These are phyloP conservation scores for Scheffersomyces titani DNA, from an alignment of 1,139 yeast genomes.

Conservation along the genomic window DNA sequence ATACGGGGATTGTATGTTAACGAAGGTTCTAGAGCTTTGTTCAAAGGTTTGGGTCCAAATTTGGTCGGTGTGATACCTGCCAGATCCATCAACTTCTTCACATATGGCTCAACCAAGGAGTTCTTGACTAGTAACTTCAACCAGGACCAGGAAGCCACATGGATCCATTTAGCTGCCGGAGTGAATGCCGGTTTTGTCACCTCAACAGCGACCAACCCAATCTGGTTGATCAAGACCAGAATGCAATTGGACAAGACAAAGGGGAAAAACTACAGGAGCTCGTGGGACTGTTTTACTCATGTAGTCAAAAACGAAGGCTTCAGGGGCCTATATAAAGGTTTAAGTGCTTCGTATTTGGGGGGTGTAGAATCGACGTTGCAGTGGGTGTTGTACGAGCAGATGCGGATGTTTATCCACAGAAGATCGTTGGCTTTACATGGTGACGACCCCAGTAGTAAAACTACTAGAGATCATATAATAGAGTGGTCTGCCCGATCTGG, in stretches of 20 bases:
- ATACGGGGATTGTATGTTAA: conserved; percentile 63
- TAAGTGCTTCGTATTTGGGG: conserved; percentile 93
- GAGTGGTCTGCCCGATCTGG: conserved; percentile 98
- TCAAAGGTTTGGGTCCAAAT: conserved; percentile 95
- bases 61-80: conserved; percentile 99
- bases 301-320: conserved; percentile 79
- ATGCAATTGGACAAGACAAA: conserved; percentile 81
- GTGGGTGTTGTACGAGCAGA: conserved; percentile 96
- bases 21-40: conserved; percentile 86
- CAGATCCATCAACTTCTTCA: conserved; percentile 92
- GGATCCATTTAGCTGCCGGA: conserved; percentile 89
- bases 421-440: conserved; percentile 54
- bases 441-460: conserved; percentile 40
- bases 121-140: conserved; percentile 63
- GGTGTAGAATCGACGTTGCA: conserved; percentile 92
- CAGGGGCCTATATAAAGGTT: conserved; percentile 77
- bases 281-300: conserved; percentile 79
- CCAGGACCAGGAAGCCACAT: conserved; percentile 74
- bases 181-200: conserved; percentile 92
- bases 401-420: conserved; percentile 70
- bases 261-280: conserved; percentile 70
- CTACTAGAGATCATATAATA: conserved; percentile 64
- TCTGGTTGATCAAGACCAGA: conserved; percentile 95
- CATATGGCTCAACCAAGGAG: conserved; percentile 91
- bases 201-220: conserved; percentile 98